Conservation (phyloP, 208 protist species). For the Trypanosoma brucei region DNA sequence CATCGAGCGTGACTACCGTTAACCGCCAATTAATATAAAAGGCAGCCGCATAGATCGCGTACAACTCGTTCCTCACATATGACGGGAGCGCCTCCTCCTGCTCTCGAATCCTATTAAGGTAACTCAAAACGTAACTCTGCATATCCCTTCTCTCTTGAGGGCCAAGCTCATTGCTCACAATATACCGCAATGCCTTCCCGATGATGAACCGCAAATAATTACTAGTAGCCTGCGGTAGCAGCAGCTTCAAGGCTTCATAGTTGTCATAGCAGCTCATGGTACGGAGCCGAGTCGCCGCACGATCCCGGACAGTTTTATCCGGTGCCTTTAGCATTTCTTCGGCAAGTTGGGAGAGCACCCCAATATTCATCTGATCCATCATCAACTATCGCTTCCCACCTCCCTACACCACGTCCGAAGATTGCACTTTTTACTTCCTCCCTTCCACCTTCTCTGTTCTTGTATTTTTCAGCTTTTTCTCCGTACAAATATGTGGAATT, state of each 20-base stretch:
- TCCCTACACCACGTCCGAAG: not conserved
- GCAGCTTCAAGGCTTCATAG: slow-evolving; percentile 56
- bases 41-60: slow-evolving; percentile 63
- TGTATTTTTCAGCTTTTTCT: too few species aligned
- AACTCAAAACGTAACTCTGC: slow-evolving; percentile 56
- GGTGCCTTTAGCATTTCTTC: slow-evolving; percentile 43
- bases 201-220: slow-evolving; percentile 84
- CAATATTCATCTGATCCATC: slow-evolving; percentile 28
- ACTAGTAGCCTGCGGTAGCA: slow-evolving; percentile 44
- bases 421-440: not conserved
- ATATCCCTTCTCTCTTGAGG: slow-evolving; percentile 71
- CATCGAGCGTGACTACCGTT: slow-evolving; percentile 29
- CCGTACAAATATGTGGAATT: too few species aligned
- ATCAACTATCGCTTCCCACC: not conserved
- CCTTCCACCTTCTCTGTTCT: not conserved
- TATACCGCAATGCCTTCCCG: slow-evolving; percentile 74
- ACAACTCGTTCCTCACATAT: slow-evolving; percentile 65
- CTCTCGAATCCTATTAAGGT: slow-evolving; percentile 34
- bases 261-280: slow-evolving; percentile 80
- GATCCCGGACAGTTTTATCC: slow-evolving; percentile 48
- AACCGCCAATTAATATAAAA: slow-evolving; percentile 80
- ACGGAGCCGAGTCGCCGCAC: slow-evolving; percentile 52
- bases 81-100: slow-evolving; percentile 42
- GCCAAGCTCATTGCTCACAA: slow-evolving; percentile 85
- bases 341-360: slow-evolving; percentile 33